Base-by-base conservation (phyloP, 2,329 filamentous ascomycete genomes). In the Escovopsis weberi region DNA sequence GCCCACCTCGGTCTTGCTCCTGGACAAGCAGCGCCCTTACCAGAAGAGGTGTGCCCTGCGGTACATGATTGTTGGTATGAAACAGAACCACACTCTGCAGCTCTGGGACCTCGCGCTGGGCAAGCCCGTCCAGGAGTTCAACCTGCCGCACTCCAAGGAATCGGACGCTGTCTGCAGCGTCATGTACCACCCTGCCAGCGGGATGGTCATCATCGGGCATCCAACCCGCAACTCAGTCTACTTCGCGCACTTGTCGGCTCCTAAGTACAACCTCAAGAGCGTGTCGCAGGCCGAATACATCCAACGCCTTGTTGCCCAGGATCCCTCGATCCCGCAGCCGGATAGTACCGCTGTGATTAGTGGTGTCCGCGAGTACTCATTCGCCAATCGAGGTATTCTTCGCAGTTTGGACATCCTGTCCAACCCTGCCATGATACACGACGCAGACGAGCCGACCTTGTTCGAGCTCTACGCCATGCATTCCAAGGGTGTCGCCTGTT, bases 381-480 rank as follows among this genome's bases (percentile, higher is more conserved):
- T 96, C 52, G 79, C 78, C 42, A 82, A 84, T 54, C 86, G 86
- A 58, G 89, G 91, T 12, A 72, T 85, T 51, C 74, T 98, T 40
- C 79, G 91, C 59, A 96, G 89, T 58, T 67, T 98, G 43, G 87
- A 94, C 55, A 85, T 98, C 55, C 73, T 96, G 26, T 78, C 80
- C 54, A 80, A 72, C 51, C 78, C 82, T 32, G 75, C 80, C 43
- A 74, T 77, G 47, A 64, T 71, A 6, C 70, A 77, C 46, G 74
- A 75, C 34, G 69, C 69, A 23, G 79, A 82, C 19, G 82, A 91
- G 49, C 76, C 77, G 12, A 78, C 81, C 0, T 66, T 95, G 12
- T 96, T 98, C 55, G 91, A 98, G 66, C 72, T 98, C 9, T 98
- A 98, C 59, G 83, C 86, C 30, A 94, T 95, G 82, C 89, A 98